A percentile compares a stretch with the other conserved stretches of the same genome.
phyloP scores from a whole-genome alignment of 768 basidiomycete genomes.

The Coprinellus aureogranulatus region DNA sequence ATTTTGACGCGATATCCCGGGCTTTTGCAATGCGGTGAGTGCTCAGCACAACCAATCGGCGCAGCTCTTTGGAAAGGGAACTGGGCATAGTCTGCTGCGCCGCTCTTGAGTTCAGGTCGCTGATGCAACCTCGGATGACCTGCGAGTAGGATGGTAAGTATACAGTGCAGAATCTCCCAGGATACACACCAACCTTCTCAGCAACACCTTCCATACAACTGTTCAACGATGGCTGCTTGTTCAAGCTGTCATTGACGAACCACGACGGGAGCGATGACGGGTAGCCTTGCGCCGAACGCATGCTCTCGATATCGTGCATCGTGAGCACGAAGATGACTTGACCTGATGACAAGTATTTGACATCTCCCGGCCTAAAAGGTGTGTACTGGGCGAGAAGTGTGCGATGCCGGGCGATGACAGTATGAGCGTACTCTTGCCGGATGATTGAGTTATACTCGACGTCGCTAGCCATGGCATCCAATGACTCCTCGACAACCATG shows the following conservation, averaged over 20 bases:
- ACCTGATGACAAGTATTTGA: constrained; percentile 72
- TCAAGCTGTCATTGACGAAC: constrained; percentile 84
- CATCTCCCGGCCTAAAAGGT: constrained; percentile 61
- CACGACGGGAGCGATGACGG: constrained; percentile 83
- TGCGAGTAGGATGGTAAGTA: constrained; percentile 24
- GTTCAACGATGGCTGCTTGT: constrained; percentile 62
- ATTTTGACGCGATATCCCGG: constrained; percentile 78
- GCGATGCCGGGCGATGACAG: constrained; percentile 59
- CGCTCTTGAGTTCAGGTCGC: constrained; percentile 69
- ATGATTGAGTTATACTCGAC: constrained; percentile 92
- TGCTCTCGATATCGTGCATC: constrained; percentile 84
- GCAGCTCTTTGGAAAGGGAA: constrained; percentile 69
- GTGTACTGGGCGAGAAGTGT: constrained; percentile 62
- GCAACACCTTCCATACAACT: constrained; percentile 84
- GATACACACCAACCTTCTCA: constrained; percentile 57
- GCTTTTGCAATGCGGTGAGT: constrained; percentile 82
- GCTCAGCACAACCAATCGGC: constrained; percentile 69
- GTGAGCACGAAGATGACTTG: constrained; percentile 83
- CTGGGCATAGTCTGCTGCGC: constrained; percentile 75
- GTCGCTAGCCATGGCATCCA: constrained; percentile 81
- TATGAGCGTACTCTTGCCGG: constrained; percentile 78
- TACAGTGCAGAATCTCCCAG: too few relatives aligned
- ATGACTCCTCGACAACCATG: constrained; percentile 76
- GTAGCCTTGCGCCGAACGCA: constrained; percentile 76
- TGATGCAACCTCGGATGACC: constrained; percentile 77